phyloP scores from a whole-genome alignment of 2,329 filamentous ascomycete species.

The Graphilbum sp. region DNA sequence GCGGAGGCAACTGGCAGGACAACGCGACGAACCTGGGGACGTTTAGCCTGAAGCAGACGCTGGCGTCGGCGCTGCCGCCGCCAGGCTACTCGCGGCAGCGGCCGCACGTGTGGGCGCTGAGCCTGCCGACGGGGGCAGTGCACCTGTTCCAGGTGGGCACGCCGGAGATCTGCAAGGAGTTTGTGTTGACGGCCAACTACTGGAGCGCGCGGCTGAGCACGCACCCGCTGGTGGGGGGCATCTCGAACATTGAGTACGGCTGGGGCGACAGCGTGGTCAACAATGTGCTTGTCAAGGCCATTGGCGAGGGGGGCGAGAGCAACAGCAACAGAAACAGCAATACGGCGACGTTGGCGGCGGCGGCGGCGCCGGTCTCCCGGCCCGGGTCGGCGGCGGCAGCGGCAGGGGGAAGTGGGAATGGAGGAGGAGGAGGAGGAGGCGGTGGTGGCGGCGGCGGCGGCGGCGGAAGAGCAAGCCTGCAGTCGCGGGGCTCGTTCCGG shows the following conservation, averaged over 20 bases:
- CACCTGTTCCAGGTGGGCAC: slow-evolving; percentile 98
- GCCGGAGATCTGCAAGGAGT: slow-evolving; percentile 84
- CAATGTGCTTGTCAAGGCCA: slow-evolving; percentile 34
- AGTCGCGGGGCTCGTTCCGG: slow-evolving; percentile 26
- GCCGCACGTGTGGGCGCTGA: slow-evolving; percentile 88
- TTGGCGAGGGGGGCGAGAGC: too few relatives aligned
- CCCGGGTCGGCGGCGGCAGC: slow-evolving; percentile 30
- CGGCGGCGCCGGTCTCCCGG: slow-evolving; percentile 22
- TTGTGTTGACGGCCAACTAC: slow-evolving; percentile 89
- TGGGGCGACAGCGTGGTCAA: slow-evolving; percentile 79
- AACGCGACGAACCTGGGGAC: slow-evolving; percentile 81
- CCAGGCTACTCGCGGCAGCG: slow-evolving; percentile 85
- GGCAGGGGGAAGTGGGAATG: too few relatives aligned
- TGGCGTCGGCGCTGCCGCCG: slow-evolving; percentile 75
- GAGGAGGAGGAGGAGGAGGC: too few relatives aligned
- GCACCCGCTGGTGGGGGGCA: slow-evolving; percentile 78
- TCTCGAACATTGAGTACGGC: slow-evolving; percentile 95
- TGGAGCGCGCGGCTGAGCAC: slow-evolving; percentile 93
- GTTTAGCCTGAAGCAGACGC: slow-evolving; percentile 78
- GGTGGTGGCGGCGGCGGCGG: background rate
- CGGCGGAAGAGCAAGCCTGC: slow-evolving; percentile 6
- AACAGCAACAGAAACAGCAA: too few relatives aligned
- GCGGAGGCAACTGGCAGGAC: slow-evolving; percentile 95
- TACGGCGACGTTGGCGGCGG: too few relatives aligned
- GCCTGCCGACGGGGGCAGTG: slow-evolving; percentile 79